These are phyloP conservation scores for Didymellaceae sp. DNA, from an alignment of 2,329 filamentous ascomycete species.

Conservation along the genomic window DNA sequence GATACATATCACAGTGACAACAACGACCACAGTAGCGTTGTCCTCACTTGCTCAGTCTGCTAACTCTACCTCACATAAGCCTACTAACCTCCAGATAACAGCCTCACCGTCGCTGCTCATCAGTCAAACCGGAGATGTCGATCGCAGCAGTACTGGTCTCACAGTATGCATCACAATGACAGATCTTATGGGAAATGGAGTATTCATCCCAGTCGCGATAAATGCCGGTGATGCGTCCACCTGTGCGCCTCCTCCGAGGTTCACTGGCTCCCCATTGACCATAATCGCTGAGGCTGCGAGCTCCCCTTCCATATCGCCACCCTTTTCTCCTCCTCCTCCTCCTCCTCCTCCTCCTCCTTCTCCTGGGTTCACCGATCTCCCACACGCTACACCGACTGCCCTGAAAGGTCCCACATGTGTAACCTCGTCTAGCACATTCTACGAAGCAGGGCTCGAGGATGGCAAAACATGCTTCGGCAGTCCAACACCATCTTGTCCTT, in stretches of 20 bases:
- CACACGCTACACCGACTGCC: no score
- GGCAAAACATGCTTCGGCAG: no score
- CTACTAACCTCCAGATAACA: not conserved
- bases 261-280: conserved; percentile 4
- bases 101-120: not conserved
- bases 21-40: not conserved
- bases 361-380: no score
- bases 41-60: not conserved
- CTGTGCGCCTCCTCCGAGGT: not conserved
- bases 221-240: not conserved
- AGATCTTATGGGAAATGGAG: not conserved
- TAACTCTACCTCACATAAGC: no score
- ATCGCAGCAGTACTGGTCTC: not conserved
- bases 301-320: not conserved
- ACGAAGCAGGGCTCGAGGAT: no score
- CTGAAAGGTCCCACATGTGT: no score
- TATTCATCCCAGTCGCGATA: not conserved
- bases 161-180: conserved; percentile 1
- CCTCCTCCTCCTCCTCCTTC: no score
- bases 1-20: not conserved
- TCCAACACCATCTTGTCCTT: no score
- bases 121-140: not conserved
- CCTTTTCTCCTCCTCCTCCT: no score
- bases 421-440: no score
- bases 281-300: not conserved